Evolutionary conservation across 1,139 yeast genomes (phyloP).

Genomic region (Lodderomyces metapsilosis): DNA sequence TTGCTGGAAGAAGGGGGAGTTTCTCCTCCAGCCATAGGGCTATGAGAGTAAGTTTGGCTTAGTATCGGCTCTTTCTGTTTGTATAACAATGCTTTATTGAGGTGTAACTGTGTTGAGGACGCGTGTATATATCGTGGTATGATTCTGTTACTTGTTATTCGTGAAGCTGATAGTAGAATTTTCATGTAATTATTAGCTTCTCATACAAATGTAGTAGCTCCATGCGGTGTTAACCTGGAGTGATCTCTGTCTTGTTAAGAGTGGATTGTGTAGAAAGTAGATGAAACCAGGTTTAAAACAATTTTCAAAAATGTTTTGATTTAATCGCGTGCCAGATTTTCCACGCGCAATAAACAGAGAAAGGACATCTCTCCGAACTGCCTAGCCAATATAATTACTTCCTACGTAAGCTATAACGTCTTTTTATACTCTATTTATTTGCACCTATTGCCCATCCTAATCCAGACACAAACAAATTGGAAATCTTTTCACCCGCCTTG

Average conservation of each 20-base stretch:
- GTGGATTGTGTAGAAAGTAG: too few relatives aligned
- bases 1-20: neutral
- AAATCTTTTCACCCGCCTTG: constrained; percentile 49
- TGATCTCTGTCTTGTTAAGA: too few relatives aligned
- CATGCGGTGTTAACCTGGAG: neutral
- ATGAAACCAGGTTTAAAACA: too few relatives aligned
- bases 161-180: neutral
- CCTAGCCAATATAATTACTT: too few relatives aligned
- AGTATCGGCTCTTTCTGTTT: neutral
- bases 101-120: neutral
- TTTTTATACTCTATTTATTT: constrained; percentile 14
- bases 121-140: constrained; percentile 2
- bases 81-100: neutral
- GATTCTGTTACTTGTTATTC: neutral
- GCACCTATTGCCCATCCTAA: constrained; percentile 72
- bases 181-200: constrained; percentile 1
- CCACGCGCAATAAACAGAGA: too few relatives aligned
- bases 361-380: too few relatives aligned
- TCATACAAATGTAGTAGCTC: neutral
- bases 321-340: too few relatives aligned
- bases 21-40: neutral
- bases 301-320: too few relatives aligned
- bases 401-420: neutral
- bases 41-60: neutral
- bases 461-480: constrained; percentile 55